Evolutionary conservation across 148 eudicot genomes (phyloP).

Genomic region (Silene uniflora): DNA sequence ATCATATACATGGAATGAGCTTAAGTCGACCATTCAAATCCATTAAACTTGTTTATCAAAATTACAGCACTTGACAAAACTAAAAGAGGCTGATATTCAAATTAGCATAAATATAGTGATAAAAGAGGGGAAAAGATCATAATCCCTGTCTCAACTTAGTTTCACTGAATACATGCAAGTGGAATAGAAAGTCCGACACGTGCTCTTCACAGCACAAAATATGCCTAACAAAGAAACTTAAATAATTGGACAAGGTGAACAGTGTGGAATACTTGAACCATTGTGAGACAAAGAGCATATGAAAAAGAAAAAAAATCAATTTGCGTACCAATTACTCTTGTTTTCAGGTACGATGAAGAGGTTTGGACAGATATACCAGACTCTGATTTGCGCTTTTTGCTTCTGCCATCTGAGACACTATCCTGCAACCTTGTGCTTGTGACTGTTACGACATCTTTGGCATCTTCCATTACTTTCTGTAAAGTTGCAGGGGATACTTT

Average conservation of each 20-base stretch:
- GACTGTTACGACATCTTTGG: neutral
- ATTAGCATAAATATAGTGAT: neutral
- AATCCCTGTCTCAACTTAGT: too few relatives aligned
- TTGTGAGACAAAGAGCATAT: neutral
- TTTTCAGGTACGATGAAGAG: neutral
- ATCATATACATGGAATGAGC: neutral
- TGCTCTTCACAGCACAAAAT: neutral
- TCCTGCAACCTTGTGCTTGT: neutral
- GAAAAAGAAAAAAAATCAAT: neutral
- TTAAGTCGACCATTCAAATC: neutral
- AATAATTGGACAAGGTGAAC: too few relatives aligned
- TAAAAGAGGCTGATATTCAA: neutral
- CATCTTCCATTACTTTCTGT: neutral
- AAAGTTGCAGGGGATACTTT: neutral
- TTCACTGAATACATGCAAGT: too few relatives aligned
- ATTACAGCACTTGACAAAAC: neutral
- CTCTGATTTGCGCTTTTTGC: neutral
- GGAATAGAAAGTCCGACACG: neutral
- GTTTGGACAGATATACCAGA: neutral
- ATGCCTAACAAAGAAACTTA: neutral
- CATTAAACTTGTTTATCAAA: neutral
- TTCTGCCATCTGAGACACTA: neutral
- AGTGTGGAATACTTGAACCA: neutral
- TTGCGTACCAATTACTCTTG: slow-evolving; percentile 14
- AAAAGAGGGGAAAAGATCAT: neutral